Percentiles rank a stretch among this genome's conserved stretches.
phyloP scores from a whole-genome alignment of 2,329 filamentous ascomycete genomes.

The Ascochyta lentis region DNA sequence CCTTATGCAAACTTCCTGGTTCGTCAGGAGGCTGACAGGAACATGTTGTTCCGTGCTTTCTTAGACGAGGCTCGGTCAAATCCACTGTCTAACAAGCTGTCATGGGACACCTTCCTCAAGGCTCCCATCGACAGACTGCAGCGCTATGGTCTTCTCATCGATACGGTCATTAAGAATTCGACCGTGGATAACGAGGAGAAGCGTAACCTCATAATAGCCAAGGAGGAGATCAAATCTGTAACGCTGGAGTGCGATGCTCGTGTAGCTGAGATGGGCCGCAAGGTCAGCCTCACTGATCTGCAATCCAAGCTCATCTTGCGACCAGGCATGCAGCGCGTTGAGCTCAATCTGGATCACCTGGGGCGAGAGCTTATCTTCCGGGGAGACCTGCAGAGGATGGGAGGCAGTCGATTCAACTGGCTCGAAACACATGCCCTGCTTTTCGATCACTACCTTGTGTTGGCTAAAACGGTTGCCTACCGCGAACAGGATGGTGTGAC shows the following conservation, averaged over 20 bases:
- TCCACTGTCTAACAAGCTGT: constrained; percentile 79
- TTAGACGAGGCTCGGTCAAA: constrained; percentile 80
- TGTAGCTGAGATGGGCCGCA: constrained; percentile 90
- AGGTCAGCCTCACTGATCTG: constrained; percentile 86
- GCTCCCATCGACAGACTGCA: constrained; percentile 91
- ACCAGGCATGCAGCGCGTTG: constrained; percentile 82
- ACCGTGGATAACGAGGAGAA: constrained; percentile 87
- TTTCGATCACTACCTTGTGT: constrained; percentile 95
- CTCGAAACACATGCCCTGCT: constrained; percentile 92
- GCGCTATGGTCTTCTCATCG: constrained; percentile 82
- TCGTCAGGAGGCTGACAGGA: constrained; percentile 81
- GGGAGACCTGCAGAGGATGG: constrained; percentile 87
- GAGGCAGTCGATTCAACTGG: constrained; percentile 88
- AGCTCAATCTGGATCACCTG: constrained; percentile 91
- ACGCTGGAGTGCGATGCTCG: constrained; percentile 90
- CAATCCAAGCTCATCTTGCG: constrained; percentile 82
- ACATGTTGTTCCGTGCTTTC: constrained; percentile 85
- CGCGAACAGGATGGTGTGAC: constrained; percentile 73
- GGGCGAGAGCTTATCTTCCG: constrained; percentile 87
- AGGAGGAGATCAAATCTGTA: constrained; percentile 89
- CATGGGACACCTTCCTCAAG: constrained; percentile 95
- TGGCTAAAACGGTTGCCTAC: constrained; percentile 78
- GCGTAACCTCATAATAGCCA: constrained; percentile 78
- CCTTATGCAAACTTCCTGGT: constrained; percentile 84
- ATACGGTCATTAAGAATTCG: constrained; percentile 85